phyloP scores from a whole-genome alignment of 441 rosid species.

The Kokia cookei region DNA sequence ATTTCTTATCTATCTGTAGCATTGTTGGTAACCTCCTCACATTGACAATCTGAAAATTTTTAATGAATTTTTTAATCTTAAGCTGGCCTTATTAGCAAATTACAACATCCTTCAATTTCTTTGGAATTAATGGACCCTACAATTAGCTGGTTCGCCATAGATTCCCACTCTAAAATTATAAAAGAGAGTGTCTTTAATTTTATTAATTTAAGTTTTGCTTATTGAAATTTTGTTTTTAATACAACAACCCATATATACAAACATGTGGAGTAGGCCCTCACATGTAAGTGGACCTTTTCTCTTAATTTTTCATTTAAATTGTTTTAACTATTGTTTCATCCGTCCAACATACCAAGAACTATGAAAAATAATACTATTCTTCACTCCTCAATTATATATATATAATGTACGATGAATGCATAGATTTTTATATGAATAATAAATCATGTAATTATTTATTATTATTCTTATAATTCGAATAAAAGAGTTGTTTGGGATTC shows the following conservation, averaged over 20 bases:
- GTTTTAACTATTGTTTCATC: slow-evolving; percentile 16
- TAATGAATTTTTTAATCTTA: too few relatives aligned
- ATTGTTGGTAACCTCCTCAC: background rate
- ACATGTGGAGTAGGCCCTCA: slow-evolving; percentile 6
- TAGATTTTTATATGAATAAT: too few relatives aligned
- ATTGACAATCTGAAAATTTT: too few relatives aligned
- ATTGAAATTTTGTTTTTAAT: background rate
- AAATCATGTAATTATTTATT: too few relatives aligned
- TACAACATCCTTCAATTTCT: background rate
- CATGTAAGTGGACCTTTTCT: slow-evolving; percentile 3
- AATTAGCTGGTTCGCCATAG: slow-evolving; percentile 19
- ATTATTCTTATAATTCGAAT: too few relatives aligned
- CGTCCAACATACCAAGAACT: slow-evolving; percentile 9
- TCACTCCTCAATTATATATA: background rate
- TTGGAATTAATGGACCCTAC: slow-evolving; percentile 6
- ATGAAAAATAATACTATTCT: background rate
- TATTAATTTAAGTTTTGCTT: background rate
- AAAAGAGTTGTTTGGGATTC: too few relatives aligned
- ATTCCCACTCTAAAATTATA: slow-evolving; percentile 21
- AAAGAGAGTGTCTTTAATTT: background rate
- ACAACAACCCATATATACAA: background rate
- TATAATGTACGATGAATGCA: background rate
- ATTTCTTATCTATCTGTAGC: background rate
- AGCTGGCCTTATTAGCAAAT: background rate
- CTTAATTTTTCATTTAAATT: background rate